phyloP scores from a whole-genome alignment of 352 stramenopile species.

The Blastocystis sp. region DNA sequence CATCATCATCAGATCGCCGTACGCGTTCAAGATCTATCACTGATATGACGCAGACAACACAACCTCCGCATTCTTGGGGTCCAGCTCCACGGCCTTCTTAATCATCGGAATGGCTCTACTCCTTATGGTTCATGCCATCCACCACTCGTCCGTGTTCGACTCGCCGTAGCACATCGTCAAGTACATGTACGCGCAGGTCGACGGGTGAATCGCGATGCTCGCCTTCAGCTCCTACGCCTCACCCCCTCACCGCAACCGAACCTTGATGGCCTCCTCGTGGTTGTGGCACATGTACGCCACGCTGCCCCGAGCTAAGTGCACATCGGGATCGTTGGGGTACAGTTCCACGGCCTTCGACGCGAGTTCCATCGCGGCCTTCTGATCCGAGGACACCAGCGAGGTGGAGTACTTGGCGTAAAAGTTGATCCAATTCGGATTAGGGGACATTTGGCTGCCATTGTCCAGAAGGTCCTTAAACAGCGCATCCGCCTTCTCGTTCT shows the following conservation, averaged over 20 bases:
- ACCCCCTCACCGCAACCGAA: not conserved
- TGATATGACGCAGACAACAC: not conserved
- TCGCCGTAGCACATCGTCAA: constrained; percentile 35
- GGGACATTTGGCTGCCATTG: not conserved
- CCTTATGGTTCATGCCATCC: not conserved
- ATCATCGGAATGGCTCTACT: constrained; percentile 8
- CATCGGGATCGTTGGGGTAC: not conserved
- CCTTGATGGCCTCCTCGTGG: not conserved
- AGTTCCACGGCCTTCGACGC: constrained; percentile 1
- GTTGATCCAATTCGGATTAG: constrained; percentile 33
- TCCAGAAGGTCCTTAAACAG: constrained; percentile 15
- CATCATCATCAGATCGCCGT: constrained; percentile 21
- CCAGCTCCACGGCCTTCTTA: constrained; percentile 27
- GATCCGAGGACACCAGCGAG: not conserved
- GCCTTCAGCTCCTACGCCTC: constrained; percentile 18
- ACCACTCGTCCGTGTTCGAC: constrained; percentile 29
- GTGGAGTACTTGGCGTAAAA: constrained; percentile 36
- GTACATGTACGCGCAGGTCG: constrained; percentile 8
- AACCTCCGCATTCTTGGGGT: not conserved
- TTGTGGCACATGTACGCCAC: not conserved
- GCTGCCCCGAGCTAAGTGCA: not conserved
- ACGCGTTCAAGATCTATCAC: not conserved
- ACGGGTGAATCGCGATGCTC: constrained; percentile 15
- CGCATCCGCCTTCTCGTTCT: not conserved
- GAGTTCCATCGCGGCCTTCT: not conserved